These are phyloP conservation scores for Umbelopsis vinacea DNA, from an alignment of 192 early-diverging fungal genomes.

Conservation along the genomic window DNA sequence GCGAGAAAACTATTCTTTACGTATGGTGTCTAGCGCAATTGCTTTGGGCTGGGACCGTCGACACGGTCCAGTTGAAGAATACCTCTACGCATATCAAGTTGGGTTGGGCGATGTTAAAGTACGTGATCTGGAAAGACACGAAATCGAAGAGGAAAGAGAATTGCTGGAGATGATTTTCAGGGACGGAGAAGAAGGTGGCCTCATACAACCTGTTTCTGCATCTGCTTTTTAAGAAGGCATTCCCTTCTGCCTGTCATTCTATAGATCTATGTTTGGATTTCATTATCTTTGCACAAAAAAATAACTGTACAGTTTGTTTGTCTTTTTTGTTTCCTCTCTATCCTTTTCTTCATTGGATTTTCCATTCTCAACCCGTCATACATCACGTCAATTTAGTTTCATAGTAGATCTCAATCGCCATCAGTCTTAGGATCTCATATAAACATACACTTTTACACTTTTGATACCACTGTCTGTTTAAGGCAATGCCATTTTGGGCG, in stretches of 20 bases:
- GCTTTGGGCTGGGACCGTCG: constrained; percentile 54
- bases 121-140: constrained; percentile 14
- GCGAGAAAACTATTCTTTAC: constrained; percentile 50
- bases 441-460: too few relatives aligned
- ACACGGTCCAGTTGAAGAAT: constrained; percentile 55
- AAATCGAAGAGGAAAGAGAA: constrained; percentile 11
- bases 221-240: not conserved
- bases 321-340: too few relatives aligned
- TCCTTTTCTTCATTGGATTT: too few relatives aligned
- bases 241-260: not conserved
- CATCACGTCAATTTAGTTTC: too few relatives aligned
- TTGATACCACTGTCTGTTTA: too few relatives aligned
- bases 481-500: too few relatives aligned
- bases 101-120: constrained; percentile 23
- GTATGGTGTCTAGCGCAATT: constrained; percentile 51
- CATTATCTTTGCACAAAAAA: too few relatives aligned
- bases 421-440: too few relatives aligned
- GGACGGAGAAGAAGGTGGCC: constrained; percentile 6
- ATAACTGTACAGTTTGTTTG: too few relatives aligned
- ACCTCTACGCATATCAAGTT: constrained; percentile 44
- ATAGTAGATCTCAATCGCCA: too few relatives aligned
- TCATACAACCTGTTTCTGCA: not conserved
- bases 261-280: too few relatives aligned
- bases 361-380: too few relatives aligned
- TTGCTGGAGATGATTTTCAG: constrained; percentile 4